Evolutionary conservation across 2,329 filamentous ascomycete species (phyloP), one percentile per base, ranked within the genome.

Genomic region (Cryphonectria parasitica): DNA sequence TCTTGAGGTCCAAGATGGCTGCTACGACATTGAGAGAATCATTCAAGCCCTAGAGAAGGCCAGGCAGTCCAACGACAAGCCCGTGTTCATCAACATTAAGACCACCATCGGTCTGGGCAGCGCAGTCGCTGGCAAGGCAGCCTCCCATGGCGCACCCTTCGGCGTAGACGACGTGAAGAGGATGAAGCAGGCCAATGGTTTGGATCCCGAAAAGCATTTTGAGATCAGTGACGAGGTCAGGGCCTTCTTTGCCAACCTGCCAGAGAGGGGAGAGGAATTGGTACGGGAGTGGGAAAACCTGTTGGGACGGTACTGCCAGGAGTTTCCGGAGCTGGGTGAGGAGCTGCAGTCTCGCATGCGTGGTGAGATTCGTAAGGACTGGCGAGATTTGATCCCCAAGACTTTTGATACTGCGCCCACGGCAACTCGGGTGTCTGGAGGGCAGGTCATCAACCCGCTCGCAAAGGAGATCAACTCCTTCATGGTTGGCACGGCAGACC

Each of bases 101-200:
- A 89, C 87, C 0, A 78, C 86, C n/a, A 89, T 89, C 64, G 87
- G 87, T 1, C 68, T 87, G 0, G 85, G 84, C 2, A 87, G 80
- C 63, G 77, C 77, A 1, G 80, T 81, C 0, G 82, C 82, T 0
- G 84, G 85, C 10, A 79, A 84, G 19, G 86, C 86, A 4, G 82
- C 82, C 10, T 85, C 87, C 0, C 89, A 90, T 72, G 87, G 87
- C n/a, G 87, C 84, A 2, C 86, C 87, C 0, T 85, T 89, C 43
- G 87, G 87, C 34, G 76, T 79, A 2, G 82, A 85, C 2, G 85
- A 87, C 61, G 83, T 90, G 0, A 82, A 80, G 0, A 79, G 83
- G n/a, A 84, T 88, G 77, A 90, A 90, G 81, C 81, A 77, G 58
- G 77, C 77, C 3, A 82, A 83, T 60, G 84, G 84, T 4, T 83